phyloP scores from a whole-genome alignment of 441 rosid genomes.

The Breynia disticha region DNA sequence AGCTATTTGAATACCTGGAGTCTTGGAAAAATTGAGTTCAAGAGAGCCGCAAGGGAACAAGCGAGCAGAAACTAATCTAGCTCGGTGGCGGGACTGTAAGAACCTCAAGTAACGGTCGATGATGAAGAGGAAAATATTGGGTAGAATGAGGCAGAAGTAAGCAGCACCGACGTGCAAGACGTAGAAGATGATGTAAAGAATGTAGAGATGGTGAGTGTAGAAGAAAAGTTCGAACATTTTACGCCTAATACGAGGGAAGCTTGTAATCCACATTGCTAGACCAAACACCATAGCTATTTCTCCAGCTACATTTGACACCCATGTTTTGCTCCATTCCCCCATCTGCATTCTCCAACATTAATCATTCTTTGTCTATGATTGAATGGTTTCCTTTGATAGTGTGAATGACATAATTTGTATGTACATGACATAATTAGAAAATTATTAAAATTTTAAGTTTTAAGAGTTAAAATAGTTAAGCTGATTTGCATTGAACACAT shows the following conservation, averaged over 20 bases:
- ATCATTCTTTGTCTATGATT: too few relatives aligned
- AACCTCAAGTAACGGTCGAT: slow-evolving; percentile 45
- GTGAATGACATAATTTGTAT: too few relatives aligned
- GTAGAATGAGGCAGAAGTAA: slow-evolving; percentile 33
- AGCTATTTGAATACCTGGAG: slow-evolving; percentile 22
- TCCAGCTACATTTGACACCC: slow-evolving; percentile 42
- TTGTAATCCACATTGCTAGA: slow-evolving; percentile 39
- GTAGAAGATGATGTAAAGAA: slow-evolving; percentile 32
- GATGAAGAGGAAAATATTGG: slow-evolving; percentile 48
- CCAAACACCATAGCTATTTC: slow-evolving; percentile 31
- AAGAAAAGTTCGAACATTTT: slow-evolving; percentile 47
- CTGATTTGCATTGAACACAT: too few relatives aligned
- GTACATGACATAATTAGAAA: too few relatives aligned
- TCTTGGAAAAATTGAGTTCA: slow-evolving; percentile 46
- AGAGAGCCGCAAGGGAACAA: slow-evolving; percentile 33
- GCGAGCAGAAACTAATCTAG: slow-evolving; percentile 32
- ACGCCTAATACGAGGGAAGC: slow-evolving; percentile 22
- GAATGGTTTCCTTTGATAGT: too few relatives aligned
- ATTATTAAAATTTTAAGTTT: too few relatives aligned
- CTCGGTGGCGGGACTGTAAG: slow-evolving; percentile 36
- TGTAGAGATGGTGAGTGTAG: slow-evolving; percentile 47
- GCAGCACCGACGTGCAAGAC: slow-evolving; percentile 44
- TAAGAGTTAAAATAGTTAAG: too few relatives aligned
- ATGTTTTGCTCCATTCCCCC: slow-evolving; percentile 31
- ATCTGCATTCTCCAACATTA: slow-evolving; percentile 17